A percentile compares a stretch with the other conserved stretches of the same genome.
phyloP scores from a whole-genome alignment of 129 eudicot species.

The Lactuca sativa region DNA sequence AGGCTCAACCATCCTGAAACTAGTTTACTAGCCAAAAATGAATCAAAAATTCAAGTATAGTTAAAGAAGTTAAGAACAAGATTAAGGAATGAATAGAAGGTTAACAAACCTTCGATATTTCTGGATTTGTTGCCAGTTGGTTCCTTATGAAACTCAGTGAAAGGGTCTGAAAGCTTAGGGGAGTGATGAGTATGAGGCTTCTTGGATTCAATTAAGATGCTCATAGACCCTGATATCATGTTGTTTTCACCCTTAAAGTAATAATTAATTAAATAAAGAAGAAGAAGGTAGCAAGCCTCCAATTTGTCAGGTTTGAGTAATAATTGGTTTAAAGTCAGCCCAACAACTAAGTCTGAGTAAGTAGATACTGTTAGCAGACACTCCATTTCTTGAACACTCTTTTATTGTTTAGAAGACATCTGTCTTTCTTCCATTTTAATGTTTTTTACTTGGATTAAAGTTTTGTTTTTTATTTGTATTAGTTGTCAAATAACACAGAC shows the following conservation, averaged over 20 bases:
- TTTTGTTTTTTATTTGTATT: neutral
- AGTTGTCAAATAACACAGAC: neutral
- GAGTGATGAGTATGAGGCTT: conserved; percentile 37
- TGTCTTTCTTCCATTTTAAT: conserved; percentile 6
- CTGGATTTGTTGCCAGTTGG: conserved; percentile 16
- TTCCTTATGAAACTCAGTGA: conserved; percentile 7
- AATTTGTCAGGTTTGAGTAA: conserved; percentile 60
- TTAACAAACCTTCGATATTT: conserved; percentile 29
- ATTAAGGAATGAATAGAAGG: conserved; percentile 10
- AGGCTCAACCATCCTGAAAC: conserved; percentile 43
- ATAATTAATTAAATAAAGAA: conserved; percentile 28
- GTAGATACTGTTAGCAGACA: conserved; percentile 28
- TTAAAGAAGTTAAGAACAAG: neutral
- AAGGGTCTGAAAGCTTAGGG: conserved; percentile 9
- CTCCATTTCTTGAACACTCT: conserved; percentile 36
- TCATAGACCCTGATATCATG: conserved; percentile 26
- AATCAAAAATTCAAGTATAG: neutral
- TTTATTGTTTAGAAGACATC: conserved; percentile 10
- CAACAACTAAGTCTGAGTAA: conserved; percentile 44
- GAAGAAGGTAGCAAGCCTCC: conserved; percentile 49
- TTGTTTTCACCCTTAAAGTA: conserved; percentile 12
- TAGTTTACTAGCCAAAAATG: conserved; percentile 13
- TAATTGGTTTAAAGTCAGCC: conserved; percentile 40
- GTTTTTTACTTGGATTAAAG: neutral
- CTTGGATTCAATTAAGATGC: conserved; percentile 18